Evolutionary conservation across 148 eudicot genomes (phyloP), one percentile per base, ranked within the genome.

Genomic region (Nyssa sinensis): DNA sequence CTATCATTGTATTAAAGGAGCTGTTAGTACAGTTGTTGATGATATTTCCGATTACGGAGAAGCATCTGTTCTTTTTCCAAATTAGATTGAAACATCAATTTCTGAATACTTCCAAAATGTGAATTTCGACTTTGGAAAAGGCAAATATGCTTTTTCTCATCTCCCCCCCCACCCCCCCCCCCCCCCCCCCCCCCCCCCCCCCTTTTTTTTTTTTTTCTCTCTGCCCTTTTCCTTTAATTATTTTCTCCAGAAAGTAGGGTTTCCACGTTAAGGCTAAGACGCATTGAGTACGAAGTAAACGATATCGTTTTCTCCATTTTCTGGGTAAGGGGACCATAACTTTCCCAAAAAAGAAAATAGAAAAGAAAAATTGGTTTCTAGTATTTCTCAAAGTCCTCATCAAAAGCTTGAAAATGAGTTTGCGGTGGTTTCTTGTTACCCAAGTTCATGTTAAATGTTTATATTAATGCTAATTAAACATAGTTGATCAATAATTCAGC

Each of bases 61-160:
- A 34, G 61, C 75, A 41, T 39, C n/a, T n/a, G n/a, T n/a, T 29
- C 27, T 5, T 44, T 73, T 62, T 30, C 67, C 58, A 28, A 13
- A 39, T 30, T 62, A 21, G 30, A 27, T 44, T 62, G 67, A 12
- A 39, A 7, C 41, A 23, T 73, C 75, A 21, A 29, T 39, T 62
- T 62, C 37, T 44, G 67, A 30, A 62, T 62, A 19, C 34, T 29
- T 62, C 37, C 64, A 62, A 61, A 29, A 2, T 3, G 34, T 33
- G 34, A 32, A 25, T 70, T 64, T 77, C 79, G 53, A 63, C 62
- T 69, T 63, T 70, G 30, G n/a, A 37, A 24, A 51, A 41, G 28
- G 70, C 64, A 37, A 29, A 77, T 7, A 63, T 34, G 55, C 21
- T 51, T 34, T 70, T 60, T 55, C 5, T 2, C 6, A n/a, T n/a